Evolutionary conservation across 2,329 filamentous ascomycete genomes (phyloP), one percentile per base, ranked within the genome.

Genomic region (Penicillium carneum): DNA sequence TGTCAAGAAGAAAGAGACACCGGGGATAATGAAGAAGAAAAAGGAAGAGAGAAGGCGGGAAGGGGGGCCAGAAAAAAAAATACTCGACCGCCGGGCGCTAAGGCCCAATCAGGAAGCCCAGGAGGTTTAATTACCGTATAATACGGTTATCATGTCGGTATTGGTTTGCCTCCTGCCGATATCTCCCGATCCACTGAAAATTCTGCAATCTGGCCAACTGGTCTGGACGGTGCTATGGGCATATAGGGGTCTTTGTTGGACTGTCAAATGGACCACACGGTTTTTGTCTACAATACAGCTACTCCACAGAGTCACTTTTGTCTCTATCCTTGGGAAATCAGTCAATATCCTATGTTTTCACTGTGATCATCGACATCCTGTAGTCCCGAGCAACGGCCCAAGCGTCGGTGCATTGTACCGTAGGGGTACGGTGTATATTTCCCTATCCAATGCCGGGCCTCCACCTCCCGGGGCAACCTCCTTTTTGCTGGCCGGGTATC

Each of bases 1-100:
- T 73, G 73, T 71, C 71, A 73, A 71, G 69, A 69, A 71, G 69
- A 63, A 68, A 71, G 69, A 65, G 65, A 71, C 71, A 72, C 73
- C 68, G 70, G 71, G 69, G 67, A 73, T 47, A 59, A 54, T 71
- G 67, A 67, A 79, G 72, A 71, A 72, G 72, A 73, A 79, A 76
- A 75, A 78, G 78, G 78, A 77, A 76, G 77, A 71, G 77, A 76
- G 68, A 72, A 72, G 69, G 71, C 68, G 63, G 69, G 64, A 73
- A 70, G 69, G 68, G 65, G 68, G 70, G 68, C 59, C 48, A 68
- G 69, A 72, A 69, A 76, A 76, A 76, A 75, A 74, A 71, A 76
- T 74, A 72, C 74, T 74, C 74, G 72, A 74, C 67, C 67, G 66
- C 41, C 65, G 69, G 73, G 61, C 72, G 66, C 70, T 72, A 74